A percentile compares a stretch with the other conserved stretches of the same genome.
Evolutionary conservation across 768 basidiomycete species (phyloP).

Genomic region (Hortiboletus campestris): DNA sequence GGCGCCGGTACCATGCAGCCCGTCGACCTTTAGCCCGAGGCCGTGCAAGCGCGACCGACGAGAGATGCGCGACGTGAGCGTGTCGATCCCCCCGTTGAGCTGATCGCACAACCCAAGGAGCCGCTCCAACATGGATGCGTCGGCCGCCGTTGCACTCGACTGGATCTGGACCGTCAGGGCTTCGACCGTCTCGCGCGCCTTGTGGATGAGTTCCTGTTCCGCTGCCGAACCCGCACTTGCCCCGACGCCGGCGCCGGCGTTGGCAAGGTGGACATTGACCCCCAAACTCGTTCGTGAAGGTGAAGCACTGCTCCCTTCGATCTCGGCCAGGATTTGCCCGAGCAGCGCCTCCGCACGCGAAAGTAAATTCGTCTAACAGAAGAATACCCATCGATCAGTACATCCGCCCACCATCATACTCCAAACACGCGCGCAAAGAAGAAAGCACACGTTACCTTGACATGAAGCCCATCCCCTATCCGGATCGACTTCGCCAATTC

Average conservation of each 20-base stretch:
- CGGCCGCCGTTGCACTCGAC: constrained; percentile 38
- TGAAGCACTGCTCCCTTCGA: neutral
- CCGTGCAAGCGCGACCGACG: constrained; percentile 45
- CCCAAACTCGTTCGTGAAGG: neutral
- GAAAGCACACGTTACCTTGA: constrained; percentile 45
- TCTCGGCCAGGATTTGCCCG: constrained; percentile 34
- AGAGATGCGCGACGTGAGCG: constrained; percentile 23
- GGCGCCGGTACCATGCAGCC: constrained; percentile 27
- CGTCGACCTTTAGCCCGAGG: constrained; percentile 42
- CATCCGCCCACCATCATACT: too few species aligned
- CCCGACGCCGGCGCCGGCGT: neutral
- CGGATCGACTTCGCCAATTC: constrained; percentile 72
- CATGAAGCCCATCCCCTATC: constrained; percentile 34
- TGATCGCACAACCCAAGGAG: constrained; percentile 72
- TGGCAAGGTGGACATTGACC: neutral
- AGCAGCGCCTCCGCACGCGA: constrained; percentile 43
- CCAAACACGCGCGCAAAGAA: neutral
- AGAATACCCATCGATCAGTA: neutral
- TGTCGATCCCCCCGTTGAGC: constrained; percentile 56
- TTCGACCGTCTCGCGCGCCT: constrained; percentile 51
- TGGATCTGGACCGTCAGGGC: constrained; percentile 55
- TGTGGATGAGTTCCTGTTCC: constrained; percentile 18
- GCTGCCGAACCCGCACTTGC: neutral
- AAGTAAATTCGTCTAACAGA: constrained; percentile 6
- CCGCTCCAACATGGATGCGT: constrained; percentile 61